Evolutionary conservation across 805 yeast genomes (phyloP), one percentile per base, ranked within the genome.

Genomic region (Candida endomychidarum): DNA sequence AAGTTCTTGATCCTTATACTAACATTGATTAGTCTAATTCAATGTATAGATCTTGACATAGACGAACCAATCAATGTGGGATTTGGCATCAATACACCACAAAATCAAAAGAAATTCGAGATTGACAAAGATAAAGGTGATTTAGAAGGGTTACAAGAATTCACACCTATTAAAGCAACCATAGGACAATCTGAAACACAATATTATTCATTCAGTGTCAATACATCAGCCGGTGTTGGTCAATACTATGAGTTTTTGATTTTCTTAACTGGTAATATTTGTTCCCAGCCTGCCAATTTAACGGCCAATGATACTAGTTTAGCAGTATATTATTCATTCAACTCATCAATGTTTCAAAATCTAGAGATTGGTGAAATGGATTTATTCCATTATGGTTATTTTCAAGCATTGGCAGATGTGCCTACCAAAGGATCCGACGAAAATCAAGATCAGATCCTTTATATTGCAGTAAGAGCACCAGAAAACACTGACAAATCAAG

Each of bases 211-310:
- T 74, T 71, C 51, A 56, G 50, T 32, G 74, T 75, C 37, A 73
- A 73, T 46, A 63, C 72, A 2, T 57, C 72, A 4, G 52, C 65
- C 2, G 78, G 77, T 1, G 38, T 74, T 18, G 74, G 77, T 2
- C 66, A 65, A 28, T 63, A 63, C 45, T 75, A 68, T 50, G 72
- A 77, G 48, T 60, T 66, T 38, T 58, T 76, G 54, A 60, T 77
- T 30, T 77, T 74, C 47, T 42, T 77, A 12, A 70, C 78, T 11
- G 82, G 79, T 2, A 75, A 75, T 39, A 62, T 77, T 10, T 77
- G 81, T 46, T 46, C 56, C 4, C 62, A 63, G 40, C 70, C 74
- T 0, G 37, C 22, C 7, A 52, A 58, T 41, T 34, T 57, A 10
- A 31, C 26, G 1, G 50, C 39, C n/a, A 50, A 56, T 39, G 53